These are phyloP conservation scores for Rutstroemia sp. DNA, from an alignment of 2,329 filamentous ascomycete genomes.

Conservation along the genomic window DNA sequence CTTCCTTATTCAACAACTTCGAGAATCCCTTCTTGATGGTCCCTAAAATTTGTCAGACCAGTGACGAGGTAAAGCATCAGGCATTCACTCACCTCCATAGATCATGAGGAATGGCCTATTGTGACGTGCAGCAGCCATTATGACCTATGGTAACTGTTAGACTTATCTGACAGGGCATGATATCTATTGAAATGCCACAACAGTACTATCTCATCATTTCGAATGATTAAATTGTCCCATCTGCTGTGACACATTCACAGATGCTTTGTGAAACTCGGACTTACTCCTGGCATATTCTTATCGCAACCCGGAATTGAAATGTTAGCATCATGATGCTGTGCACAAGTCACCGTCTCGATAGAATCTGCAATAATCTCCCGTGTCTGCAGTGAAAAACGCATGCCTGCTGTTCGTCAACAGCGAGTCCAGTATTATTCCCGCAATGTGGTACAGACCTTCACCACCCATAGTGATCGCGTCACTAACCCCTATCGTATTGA, in stretches of 20 bases:
- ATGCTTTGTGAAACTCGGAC: neutral
- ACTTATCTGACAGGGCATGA: neutral
- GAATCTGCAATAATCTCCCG: conserved; percentile 91
- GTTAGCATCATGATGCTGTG: conserved; percentile 82
- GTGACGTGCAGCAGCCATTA: conserved; percentile 86
- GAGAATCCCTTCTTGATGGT: conserved; percentile 86
- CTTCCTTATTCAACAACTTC: conserved; percentile 62
- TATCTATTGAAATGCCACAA: no score
- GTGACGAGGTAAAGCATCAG: neutral
- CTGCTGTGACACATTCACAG: neutral
- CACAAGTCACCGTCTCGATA: conserved; percentile 88
- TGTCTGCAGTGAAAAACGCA: conserved; percentile 87
- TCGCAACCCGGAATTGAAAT: conserved; percentile 91
- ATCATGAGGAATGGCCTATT: conserved; percentile 94
- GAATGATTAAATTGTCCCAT: no score
- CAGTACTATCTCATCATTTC: no score
- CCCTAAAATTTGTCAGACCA: conserved; percentile 36
- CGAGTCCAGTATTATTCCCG: neutral
- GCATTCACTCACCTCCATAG: conserved; percentile 49
- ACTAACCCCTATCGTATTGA: conserved; percentile 49
- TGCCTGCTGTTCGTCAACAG: conserved; percentile 47
- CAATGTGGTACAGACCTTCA: conserved; percentile 51
- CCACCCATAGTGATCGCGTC: conserved; percentile 82
- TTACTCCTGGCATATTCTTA: conserved; percentile 86
- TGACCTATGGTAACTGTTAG: conserved; percentile 19